phyloP scores from a whole-genome alignment of 129 eudicot genomes.

The Chrysanthemum lavandulifolium region DNA sequence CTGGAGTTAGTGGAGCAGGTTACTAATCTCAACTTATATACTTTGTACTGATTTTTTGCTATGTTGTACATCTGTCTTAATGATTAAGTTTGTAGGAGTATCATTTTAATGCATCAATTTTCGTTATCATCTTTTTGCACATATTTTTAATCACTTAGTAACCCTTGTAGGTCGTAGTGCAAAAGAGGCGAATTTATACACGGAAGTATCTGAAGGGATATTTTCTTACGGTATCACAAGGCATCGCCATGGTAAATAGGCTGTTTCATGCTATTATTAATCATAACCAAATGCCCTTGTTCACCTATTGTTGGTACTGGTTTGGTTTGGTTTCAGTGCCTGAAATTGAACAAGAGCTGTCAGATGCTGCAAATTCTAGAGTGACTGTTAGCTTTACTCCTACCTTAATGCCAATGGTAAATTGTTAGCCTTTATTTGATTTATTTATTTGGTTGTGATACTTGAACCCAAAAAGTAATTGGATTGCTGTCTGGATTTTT shows the following conservation, averaged over 20 bases:
- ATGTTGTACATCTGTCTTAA: no score
- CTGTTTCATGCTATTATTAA: slow-evolving; percentile 5
- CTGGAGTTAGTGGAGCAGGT: slow-evolving; percentile 99
- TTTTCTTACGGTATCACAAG: slow-evolving; percentile 93
- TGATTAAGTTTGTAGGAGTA: no score
- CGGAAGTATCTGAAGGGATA: slow-evolving; percentile 96
- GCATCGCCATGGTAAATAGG: slow-evolving; percentile 83
- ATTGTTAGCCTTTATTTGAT: background rate
- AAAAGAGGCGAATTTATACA: slow-evolving; percentile 97
- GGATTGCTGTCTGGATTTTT: slow-evolving; percentile 6
- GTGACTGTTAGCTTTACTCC: slow-evolving; percentile 96
- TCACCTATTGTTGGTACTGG: background rate
- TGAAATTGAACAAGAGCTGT: slow-evolving; percentile 96
- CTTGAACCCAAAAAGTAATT: background rate
- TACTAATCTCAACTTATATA: slow-evolving; percentile 17
- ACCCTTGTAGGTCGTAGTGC: slow-evolving; percentile 86
- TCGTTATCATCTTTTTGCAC: no score
- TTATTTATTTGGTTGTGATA: slow-evolving; percentile 12
- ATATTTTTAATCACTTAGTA: background rate
- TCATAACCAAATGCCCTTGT: background rate
- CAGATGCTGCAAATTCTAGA: slow-evolving; percentile 71
- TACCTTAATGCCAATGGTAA: slow-evolving; percentile 96
- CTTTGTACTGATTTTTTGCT: background rate
- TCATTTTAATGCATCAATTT: no score
- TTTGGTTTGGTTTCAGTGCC: slow-evolving; percentile 61